A percentile compares a stretch with the other conserved stretches of the same genome.
These are phyloP conservation scores for Fusarium verrucosum DNA, from an alignment of 2,329 filamentous ascomycete genomes.

Conservation along the genomic window DNA sequence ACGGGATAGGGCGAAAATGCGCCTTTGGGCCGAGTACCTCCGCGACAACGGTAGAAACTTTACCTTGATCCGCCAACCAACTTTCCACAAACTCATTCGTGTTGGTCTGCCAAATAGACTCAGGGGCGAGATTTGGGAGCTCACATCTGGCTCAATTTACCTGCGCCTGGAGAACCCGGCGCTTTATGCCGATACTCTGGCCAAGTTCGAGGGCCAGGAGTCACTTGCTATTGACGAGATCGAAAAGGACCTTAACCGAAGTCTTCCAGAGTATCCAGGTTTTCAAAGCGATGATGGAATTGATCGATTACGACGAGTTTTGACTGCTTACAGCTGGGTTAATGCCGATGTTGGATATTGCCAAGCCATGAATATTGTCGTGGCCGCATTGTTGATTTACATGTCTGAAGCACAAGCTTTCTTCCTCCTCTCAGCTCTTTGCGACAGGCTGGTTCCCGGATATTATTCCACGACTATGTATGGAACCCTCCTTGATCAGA, in stretches of 20 bases:
- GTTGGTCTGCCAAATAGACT: constrained; percentile 94
- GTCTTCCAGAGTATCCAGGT: constrained; percentile 94
- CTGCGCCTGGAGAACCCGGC: constrained; percentile 86
- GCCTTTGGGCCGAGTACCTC: constrained; percentile 95
- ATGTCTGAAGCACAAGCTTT: constrained; percentile 97
- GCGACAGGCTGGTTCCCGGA: constrained; percentile 90
- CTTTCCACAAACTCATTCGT: constrained; percentile 96
- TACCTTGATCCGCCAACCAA: constrained; percentile 92
- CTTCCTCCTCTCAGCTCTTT: constrained; percentile 89
- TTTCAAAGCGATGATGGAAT: constrained; percentile 98
- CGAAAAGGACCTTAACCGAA: constrained; percentile 96
- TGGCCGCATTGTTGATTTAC: constrained; percentile 97
- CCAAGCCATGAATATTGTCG: constrained; percentile 99
- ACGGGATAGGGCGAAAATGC: constrained; percentile 95
- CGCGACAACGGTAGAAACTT: constrained; percentile 94
- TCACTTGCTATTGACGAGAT: constrained; percentile 98
- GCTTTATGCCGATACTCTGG: constrained; percentile 83
- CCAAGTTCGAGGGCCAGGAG: constrained; percentile 83
- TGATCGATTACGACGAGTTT: constrained; percentile 83
- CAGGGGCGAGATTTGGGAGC: constrained; percentile 94
- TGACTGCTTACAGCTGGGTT: constrained; percentile 98
- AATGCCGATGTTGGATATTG: constrained; percentile 97
- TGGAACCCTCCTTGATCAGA: constrained; percentile 93
- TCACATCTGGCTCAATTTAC: constrained; percentile 91
- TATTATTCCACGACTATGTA: constrained; percentile 99